Percentiles rank a stretch among this genome's conserved stretches.
These are phyloP conservation scores for Pseudonectria buxi DNA, from an alignment of 2,329 filamentous ascomycete species.

Conservation along the genomic window DNA sequence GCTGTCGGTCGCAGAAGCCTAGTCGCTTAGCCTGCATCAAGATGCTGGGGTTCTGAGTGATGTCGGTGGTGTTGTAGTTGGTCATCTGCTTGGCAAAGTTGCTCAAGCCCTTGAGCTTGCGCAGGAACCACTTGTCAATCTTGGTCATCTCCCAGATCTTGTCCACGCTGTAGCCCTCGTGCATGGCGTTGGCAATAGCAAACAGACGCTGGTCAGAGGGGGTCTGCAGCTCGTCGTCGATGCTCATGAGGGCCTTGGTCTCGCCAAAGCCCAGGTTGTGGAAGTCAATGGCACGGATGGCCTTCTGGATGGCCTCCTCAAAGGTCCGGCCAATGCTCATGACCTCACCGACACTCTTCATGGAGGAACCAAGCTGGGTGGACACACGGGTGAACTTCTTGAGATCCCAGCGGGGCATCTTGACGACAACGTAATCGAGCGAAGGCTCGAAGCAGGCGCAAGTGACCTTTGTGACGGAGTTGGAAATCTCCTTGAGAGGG, in stretches of 20 bases:
- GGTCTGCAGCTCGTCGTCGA: slow-evolving; percentile 92
- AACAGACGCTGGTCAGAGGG: slow-evolving; percentile 96
- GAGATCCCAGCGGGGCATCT: slow-evolving; percentile 97
- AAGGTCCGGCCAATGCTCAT: slow-evolving; percentile 98
- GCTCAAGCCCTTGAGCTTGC: slow-evolving; percentile 82
- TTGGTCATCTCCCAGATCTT: slow-evolving; percentile 98
- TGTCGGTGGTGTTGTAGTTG: slow-evolving; percentile 56
- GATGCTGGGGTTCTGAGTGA: slow-evolving; percentile 55
- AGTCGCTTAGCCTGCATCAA: slow-evolving; percentile 84
- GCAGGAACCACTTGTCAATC: slow-evolving; percentile 98
- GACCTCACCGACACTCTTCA: slow-evolving; percentile 99
- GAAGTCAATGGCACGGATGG: slow-evolving; percentile 90
- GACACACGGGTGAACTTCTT: slow-evolving; percentile 99
- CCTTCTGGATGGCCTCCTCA: slow-evolving; percentile 97
- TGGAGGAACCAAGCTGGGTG: slow-evolving; percentile 90
- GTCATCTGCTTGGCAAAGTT: slow-evolving; percentile 80
- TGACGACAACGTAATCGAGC: slow-evolving; percentile 95
- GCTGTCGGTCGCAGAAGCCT: slow-evolving; percentile 88
- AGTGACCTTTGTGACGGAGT: slow-evolving; percentile 91
- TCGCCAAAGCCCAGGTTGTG: slow-evolving; percentile 94
- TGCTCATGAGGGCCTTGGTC: slow-evolving; percentile 86
- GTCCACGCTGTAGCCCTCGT: slow-evolving; percentile 84
- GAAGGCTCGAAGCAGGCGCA: slow-evolving; percentile 98
- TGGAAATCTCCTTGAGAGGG: slow-evolving; percentile 91
- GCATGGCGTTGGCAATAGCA: slow-evolving; percentile 96